A percentile compares a stretch with the other conserved stretches of the same genome.
phyloP scores from a whole-genome alignment of 768 basidiomycete species.

The Cystoderma amianthinum region DNA sequence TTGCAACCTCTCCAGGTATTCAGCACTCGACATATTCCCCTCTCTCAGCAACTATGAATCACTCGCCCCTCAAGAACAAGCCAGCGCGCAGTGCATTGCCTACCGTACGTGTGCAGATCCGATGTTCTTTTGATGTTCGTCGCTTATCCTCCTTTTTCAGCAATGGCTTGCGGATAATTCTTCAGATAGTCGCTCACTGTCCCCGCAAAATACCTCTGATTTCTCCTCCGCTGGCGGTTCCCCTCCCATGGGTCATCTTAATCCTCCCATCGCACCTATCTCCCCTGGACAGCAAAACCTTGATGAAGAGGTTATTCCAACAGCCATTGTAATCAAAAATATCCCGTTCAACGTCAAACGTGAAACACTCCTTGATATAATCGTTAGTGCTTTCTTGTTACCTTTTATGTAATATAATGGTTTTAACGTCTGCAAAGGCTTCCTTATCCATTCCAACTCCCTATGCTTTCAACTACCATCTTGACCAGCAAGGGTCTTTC shows the following conservation, averaged over 20 bases:
- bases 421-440: slow-evolving; percentile 39
- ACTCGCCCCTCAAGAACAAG: slow-evolving; percentile 74
- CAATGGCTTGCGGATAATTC: slow-evolving; percentile 80
- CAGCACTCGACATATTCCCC: slow-evolving; percentile 49
- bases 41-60: slow-evolving; percentile 46
- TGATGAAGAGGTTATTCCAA: slow-evolving; percentile 95
- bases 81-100: slow-evolving; percentile 65
- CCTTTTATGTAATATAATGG: slow-evolving; percentile 10
- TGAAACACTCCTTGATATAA: slow-evolving; percentile 93
- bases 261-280: slow-evolving; percentile 36
- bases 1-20: slow-evolving; percentile 51
- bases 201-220: slow-evolving; percentile 83
- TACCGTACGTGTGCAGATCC: slow-evolving; percentile 46
- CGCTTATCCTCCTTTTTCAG: slow-evolving; percentile 29
- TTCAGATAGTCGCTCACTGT: slow-evolving; percentile 74
- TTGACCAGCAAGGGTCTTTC: slow-evolving; percentile 94
- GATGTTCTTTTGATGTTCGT: slow-evolving; percentile 8
- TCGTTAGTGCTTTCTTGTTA: slow-evolving; percentile 51
- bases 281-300: slow-evolving; percentile 39
- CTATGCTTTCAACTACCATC: slow-evolving; percentile 99
- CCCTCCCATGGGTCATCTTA: slow-evolving; percentile 50
- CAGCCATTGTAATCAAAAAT: slow-evolving; percentile 99
- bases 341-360: slow-evolving; percentile 99
- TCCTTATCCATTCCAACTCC: slow-evolving; percentile 93
- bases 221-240: slow-evolving; percentile 85